phyloP scores from a whole-genome alignment of 2,329 filamentous ascomycete species.

The Zopfia rhizophila region DNA sequence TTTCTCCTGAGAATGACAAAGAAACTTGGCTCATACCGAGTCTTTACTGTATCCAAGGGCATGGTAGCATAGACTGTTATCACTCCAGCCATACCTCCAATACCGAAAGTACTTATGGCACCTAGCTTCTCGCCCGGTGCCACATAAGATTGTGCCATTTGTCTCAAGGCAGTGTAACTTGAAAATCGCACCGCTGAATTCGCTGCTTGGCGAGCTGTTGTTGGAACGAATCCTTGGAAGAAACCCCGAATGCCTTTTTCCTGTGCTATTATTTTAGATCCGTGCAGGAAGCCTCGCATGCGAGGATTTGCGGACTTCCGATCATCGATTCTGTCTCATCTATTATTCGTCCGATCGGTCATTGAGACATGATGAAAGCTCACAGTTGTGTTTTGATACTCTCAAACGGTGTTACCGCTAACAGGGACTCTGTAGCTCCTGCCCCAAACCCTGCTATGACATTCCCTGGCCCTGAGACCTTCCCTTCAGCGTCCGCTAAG shows the following conservation, averaged over 20 bases:
- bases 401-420: slow-evolving; percentile 96
- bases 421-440: slow-evolving; percentile 89
- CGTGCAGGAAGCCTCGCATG: slow-evolving; percentile 91
- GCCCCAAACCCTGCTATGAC: slow-evolving; percentile 95
- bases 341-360: background rate
- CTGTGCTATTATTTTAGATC: slow-evolving; percentile 83
- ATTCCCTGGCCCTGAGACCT: slow-evolving; percentile 88
- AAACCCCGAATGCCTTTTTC: slow-evolving; percentile 92
- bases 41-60: slow-evolving; percentile 93
- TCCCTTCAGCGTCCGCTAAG: slow-evolving; percentile 84
- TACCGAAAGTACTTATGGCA: slow-evolving; percentile 85
- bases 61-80: slow-evolving; percentile 83
- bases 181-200: slow-evolving; percentile 94
- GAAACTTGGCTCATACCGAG: slow-evolving; percentile 58
- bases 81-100: slow-evolving; percentile 87
- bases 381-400: slow-evolving; percentile 95
- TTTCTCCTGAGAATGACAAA: background rate
- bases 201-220: slow-evolving; percentile 91
- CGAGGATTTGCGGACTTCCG: slow-evolving; percentile 86
- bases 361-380: slow-evolving; percentile 16
- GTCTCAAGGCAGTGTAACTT: slow-evolving; percentile 88
- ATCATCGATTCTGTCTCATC: slow-evolving; percentile 85
- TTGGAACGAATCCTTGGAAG: slow-evolving; percentile 96
- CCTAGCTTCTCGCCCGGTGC: slow-evolving; percentile 95
- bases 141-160: slow-evolving; percentile 90